Evolutionary conservation across 495 filamentous ascomycete species (phyloP).

Genomic region (Penicillium arizonense): DNA sequence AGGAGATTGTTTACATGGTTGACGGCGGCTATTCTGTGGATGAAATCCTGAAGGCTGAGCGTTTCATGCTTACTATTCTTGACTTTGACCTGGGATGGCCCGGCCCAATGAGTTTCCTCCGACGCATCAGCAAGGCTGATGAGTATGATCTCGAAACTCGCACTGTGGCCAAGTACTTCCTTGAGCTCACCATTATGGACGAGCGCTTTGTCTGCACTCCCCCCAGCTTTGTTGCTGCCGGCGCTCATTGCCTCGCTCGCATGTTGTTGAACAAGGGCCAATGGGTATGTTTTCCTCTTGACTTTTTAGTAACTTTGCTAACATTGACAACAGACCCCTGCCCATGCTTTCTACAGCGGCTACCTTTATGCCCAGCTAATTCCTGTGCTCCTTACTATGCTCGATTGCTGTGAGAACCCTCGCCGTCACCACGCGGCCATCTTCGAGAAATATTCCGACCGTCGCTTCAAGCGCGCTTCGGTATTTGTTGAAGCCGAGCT

Average conservation of each 20-base stretch:
- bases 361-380: conserved; percentile 85
- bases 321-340: conserved; percentile 56
- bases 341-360: conserved; percentile 87
- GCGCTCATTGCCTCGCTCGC: conserved; percentile 90
- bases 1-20: conserved; percentile 98
- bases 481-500: conserved; percentile 75
- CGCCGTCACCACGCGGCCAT: conserved; percentile 79
- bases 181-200: conserved; percentile 96
- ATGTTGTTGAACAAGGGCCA: conserved; percentile 83
- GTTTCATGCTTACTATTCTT: conserved; percentile 96
- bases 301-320: conserved; percentile 20
- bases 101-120: conserved; percentile 96
- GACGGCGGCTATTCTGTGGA: conserved; percentile 84
- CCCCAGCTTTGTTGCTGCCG: conserved; percentile 87
- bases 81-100: conserved; percentile 95
- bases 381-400: conserved; percentile 69
- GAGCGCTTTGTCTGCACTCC: conserved; percentile 91
- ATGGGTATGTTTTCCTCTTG: conserved; percentile 68
- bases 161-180: conserved; percentile 96
- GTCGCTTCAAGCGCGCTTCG: conserved; percentile 79
- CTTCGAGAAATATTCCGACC: conserved; percentile 87
- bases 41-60: conserved; percentile 95
- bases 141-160: conserved; percentile 96
- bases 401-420: conserved; percentile 84
- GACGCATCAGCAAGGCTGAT: conserved; percentile 96